These are phyloP conservation scores for Sporothrix phasma DNA, from an alignment of 2,329 filamentous ascomycete genomes.

Conservation along the genomic window DNA sequence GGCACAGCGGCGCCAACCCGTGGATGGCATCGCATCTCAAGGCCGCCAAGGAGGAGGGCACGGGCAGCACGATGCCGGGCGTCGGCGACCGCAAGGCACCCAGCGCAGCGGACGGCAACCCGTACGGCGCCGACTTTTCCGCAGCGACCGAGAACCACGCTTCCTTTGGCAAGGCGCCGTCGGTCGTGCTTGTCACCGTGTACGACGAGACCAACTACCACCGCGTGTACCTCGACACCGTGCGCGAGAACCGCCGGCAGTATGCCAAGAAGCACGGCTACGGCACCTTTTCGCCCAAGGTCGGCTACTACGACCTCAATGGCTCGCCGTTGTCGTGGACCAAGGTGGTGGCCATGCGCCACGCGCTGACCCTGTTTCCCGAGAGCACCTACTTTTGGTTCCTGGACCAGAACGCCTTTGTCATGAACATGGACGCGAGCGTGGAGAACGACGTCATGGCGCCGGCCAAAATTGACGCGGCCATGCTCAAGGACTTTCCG, in stretches of 20 bases:
- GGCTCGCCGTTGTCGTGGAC: constrained; percentile 57
- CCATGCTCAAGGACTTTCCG: constrained; percentile 78
- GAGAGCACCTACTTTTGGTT: constrained; percentile 77
- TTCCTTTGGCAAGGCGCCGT: constrained; percentile 45
- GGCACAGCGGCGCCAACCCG: constrained; percentile 9
- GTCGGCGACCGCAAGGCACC: background rate
- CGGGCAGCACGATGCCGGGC: constrained; percentile 5
- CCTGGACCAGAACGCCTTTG: constrained; percentile 72
- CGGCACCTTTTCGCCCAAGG: constrained; percentile 67
- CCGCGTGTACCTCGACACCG: constrained; percentile 56
- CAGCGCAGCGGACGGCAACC: background rate
- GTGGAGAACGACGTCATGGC: constrained; percentile 64
- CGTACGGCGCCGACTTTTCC: constrained; percentile 10
- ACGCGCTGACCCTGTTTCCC: constrained; percentile 74
- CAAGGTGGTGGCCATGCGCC: constrained; percentile 74
- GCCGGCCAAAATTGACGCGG: constrained; percentile 53
- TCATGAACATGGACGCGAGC: constrained; percentile 69
- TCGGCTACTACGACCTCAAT: constrained; percentile 63
- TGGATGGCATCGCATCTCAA: constrained; percentile 16
- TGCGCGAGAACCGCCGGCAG: constrained; percentile 71
- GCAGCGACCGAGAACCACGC: constrained; percentile 21
- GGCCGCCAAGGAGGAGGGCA: constrained; percentile 9
- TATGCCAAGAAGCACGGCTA: constrained; percentile 89
- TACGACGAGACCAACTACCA: constrained; percentile 59
- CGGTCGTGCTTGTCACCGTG: constrained; percentile 75